Evolutionary conservation across 805 yeast species (phyloP).

Genomic region (Starmerella geochares): DNA sequence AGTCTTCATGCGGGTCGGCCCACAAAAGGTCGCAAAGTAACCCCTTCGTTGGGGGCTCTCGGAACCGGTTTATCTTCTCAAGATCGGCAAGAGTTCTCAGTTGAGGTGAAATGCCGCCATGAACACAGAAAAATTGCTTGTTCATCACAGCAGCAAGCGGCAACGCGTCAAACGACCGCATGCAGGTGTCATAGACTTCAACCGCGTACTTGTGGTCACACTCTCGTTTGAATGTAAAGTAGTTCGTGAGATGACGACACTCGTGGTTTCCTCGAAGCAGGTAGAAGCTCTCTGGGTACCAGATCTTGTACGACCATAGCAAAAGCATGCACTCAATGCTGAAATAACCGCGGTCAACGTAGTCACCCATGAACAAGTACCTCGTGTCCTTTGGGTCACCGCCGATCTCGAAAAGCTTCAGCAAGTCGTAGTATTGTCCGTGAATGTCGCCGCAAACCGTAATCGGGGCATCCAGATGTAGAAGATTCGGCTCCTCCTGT

Average conservation of each 20-base stretch:
- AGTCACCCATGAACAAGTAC: slow-evolving; percentile 83
- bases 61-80: slow-evolving; percentile 60
- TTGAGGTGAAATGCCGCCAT: slow-evolving; percentile 91
- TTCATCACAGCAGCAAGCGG: slow-evolving; percentile 93
- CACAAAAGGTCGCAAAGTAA: slow-evolving; percentile 89
- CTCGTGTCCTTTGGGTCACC: slow-evolving; percentile 73
- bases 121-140: slow-evolving; percentile 88
- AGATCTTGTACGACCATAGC: slow-evolving; percentile 67
- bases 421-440: slow-evolving; percentile 84
- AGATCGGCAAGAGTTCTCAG: slow-evolving; percentile 60
- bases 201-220: slow-evolving; percentile 71
- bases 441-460: slow-evolving; percentile 97
- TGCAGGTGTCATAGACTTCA: slow-evolving; percentile 57
- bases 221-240: slow-evolving; percentile 85
- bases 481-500: slow-evolving; percentile 62
- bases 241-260: slow-evolving; percentile 82
- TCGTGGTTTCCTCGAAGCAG: slow-evolving; percentile 92
- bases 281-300: slow-evolving; percentile 63
- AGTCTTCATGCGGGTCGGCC: slow-evolving; percentile 92
- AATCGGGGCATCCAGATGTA: slow-evolving; percentile 80
- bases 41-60: slow-evolving; percentile 89
- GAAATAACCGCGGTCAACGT: slow-evolving; percentile 88
- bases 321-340: slow-evolving; percentile 64
- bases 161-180: slow-evolving; percentile 69
- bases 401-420: slow-evolving; percentile 86